These are phyloP conservation scores for Lentinula boryana DNA, from an alignment of 768 basidiomycete genomes.

Conservation along the genomic window DNA sequence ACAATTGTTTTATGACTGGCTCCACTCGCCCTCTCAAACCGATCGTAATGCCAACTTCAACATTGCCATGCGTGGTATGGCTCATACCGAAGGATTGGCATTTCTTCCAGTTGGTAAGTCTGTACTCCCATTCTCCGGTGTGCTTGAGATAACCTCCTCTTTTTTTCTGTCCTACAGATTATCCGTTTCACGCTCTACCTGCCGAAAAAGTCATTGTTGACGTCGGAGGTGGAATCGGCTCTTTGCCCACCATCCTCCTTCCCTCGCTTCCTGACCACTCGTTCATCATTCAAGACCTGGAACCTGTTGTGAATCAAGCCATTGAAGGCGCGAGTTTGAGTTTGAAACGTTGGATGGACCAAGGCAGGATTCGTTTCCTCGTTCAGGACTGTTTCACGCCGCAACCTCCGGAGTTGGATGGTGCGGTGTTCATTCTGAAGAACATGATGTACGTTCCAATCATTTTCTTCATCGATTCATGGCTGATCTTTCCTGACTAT, in stretches of 20 bases:
- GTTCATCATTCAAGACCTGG: constrained; percentile 8
- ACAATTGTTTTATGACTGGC: constrained; percentile 7
- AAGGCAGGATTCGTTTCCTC: constrained; percentile 4
- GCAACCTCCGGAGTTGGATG: constrained; percentile 3
- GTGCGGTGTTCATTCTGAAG: constrained; percentile 8
- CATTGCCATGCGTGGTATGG: constrained; percentile 8
- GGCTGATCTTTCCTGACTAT: not conserved
- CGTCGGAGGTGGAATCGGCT: constrained; percentile 8
- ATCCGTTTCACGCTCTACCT: constrained; percentile 6
- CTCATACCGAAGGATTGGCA: constrained; percentile 6
- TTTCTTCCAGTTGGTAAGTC: constrained; percentile 2
- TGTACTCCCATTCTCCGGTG: too few species aligned
- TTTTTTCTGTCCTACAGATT: not conserved
- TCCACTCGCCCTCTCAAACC: constrained; percentile 4
- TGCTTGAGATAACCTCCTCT: too few species aligned
- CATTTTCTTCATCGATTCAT: not conserved
- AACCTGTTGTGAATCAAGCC: constrained; percentile 3
- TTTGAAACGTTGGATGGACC: constrained; percentile 3
- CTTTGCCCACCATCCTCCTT: constrained; percentile 5
- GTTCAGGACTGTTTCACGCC: constrained; percentile 8
- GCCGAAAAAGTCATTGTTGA: constrained; percentile 5
- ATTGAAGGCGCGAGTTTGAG: not conserved
- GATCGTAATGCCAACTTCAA: constrained; percentile 8
- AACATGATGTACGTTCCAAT: constrained; percentile 1
- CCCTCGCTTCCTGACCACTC: constrained; percentile 3